Evolutionary conservation across 192 early-diverging fungal genomes (phyloP), one percentile per base, ranked within the genome.

Genomic region (Radiomyces spectabilis): DNA sequence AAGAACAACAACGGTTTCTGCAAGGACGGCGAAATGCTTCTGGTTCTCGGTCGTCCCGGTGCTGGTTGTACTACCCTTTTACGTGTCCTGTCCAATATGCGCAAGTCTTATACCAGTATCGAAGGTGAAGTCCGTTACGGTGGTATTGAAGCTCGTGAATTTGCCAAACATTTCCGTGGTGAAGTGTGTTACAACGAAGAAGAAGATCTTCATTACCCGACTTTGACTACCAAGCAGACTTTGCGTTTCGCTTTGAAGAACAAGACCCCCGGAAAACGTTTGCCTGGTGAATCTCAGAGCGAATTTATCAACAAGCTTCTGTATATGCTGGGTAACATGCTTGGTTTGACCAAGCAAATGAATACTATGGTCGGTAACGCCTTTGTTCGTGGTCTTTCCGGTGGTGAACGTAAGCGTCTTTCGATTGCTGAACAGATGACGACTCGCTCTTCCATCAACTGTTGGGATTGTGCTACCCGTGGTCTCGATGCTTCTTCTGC

Each of bases 161-260:
- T 92, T 50, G 55, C 51, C 2, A 72, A 74, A 35, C 66, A 77
- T 34, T 86, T 82, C 53, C 72, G 84, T 48, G 84, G 82, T 40
- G 83, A 88, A 53, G 79, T 93, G 3, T 75, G 76, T 22, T 93
- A 91, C 61, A 84, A 84, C 56, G 78, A 86, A 72, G 91, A 91
- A 73, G 63, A 66, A 49, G 63, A 66, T 54, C 38, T 66, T 5
- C 57, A 66, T 37, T 85, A 75, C 59, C 80, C 85, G 5, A 83
- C 82, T 30, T 53, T 89, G 63, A 87, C 86, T 7, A 83, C 87
- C 19, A 79, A 82, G 41, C 80, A 87, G 60, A 91, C 86, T 32
- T 73, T 88, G 12, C 73, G 81, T 30, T 86, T 83, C 61, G 89
- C 84, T 8, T 73, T 88, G 46, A 74, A 83, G 66, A 86, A 78